phyloP scores from a whole-genome alignment of 495 filamentous ascomycete species.

The Bacidia rubella region DNA sequence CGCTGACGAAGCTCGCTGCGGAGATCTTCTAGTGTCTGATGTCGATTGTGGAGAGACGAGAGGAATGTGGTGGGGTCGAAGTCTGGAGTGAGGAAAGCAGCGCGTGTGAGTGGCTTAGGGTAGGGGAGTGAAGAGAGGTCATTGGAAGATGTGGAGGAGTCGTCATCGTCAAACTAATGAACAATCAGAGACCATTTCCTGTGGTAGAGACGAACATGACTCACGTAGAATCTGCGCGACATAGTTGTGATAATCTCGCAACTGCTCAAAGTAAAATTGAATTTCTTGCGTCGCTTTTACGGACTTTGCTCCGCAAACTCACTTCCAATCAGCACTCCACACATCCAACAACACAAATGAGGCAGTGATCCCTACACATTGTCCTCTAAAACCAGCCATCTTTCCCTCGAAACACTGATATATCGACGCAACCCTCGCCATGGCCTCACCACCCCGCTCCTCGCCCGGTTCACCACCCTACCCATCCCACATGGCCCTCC shows the following conservation, averaged over 20 bases:
- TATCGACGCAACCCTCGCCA: conserved; percentile 16
- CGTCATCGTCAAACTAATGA: conserved; percentile 33
- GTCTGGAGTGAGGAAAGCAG: conserved; percentile 59
- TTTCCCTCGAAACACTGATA: neutral
- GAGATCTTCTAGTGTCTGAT: conserved; percentile 92
- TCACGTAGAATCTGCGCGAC: conserved; percentile 19
- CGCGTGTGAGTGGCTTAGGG: conserved; percentile 63
- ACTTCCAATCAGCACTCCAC: neutral
- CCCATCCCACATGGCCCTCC: conserved; percentile 32
- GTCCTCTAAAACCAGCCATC: neutral
- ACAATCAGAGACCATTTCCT: neutral
- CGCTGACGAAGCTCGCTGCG: conserved; percentile 70
- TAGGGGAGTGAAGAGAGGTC: conserved; percentile 66
- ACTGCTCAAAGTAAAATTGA: neutral
- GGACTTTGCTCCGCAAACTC: neutral
- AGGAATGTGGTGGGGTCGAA: conserved; percentile 80
- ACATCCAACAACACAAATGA: neutral
- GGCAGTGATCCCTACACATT: too few relatives aligned
- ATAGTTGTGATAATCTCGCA: conserved; percentile 1
- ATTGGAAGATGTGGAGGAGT: conserved; percentile 38
- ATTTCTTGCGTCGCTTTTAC: neutral
- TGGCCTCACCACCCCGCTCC: conserved; percentile 48
- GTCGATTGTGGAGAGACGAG: conserved; percentile 65
- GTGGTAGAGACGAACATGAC: neutral
- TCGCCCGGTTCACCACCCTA: conserved; percentile 40